Percentiles rank a stretch among this genome's conserved stretches.
Evolutionary conservation across 192 early-diverging fungal genomes (phyloP).

Genomic region (Backusella mclennaniae): DNA sequence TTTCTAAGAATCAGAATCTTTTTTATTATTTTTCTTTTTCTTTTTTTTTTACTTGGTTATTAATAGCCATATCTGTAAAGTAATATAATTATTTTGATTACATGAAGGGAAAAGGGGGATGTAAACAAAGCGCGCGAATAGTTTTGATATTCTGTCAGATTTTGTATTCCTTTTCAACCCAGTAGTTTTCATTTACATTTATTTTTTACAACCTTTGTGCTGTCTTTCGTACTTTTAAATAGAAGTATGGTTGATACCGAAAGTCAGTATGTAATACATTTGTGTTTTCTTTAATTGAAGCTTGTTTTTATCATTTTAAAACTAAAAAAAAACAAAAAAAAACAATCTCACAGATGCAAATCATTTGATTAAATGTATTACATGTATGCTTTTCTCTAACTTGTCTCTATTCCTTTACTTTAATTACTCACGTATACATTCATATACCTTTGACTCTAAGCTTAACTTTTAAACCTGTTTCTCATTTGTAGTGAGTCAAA

Average conservation of each 20-base stretch:
- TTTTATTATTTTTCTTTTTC: not conserved
- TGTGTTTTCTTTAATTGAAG: not conserved
- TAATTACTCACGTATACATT: not conserved
- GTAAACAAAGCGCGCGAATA: not conserved
- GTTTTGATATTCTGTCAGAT: not conserved
- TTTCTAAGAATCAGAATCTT: not conserved
- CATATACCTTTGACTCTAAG: not conserved
- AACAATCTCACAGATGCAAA: not conserved
- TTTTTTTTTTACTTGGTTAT: not conserved
- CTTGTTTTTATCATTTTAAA: not conserved
- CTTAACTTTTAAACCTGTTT: not conserved
- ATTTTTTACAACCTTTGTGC: not conserved
- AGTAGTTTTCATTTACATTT: not conserved
- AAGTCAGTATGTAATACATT: not conserved
- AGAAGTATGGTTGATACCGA: not conserved
- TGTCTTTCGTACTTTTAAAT: not conserved
- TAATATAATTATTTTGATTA: not conserved
- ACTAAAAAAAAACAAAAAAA: not conserved
- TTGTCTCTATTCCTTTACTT: not conserved
- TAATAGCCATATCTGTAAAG: not conserved
- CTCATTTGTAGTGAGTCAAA: not conserved
- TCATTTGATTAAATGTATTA: not conserved
- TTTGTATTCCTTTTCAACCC: not conserved
- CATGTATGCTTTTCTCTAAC: not conserved
- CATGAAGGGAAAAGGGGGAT: not conserved